Evolutionary conservation across 2,329 filamentous ascomycete genomes (phyloP), one percentile per base, ranked within the genome.

Genomic region (Paecilomyces niveus): DNA sequence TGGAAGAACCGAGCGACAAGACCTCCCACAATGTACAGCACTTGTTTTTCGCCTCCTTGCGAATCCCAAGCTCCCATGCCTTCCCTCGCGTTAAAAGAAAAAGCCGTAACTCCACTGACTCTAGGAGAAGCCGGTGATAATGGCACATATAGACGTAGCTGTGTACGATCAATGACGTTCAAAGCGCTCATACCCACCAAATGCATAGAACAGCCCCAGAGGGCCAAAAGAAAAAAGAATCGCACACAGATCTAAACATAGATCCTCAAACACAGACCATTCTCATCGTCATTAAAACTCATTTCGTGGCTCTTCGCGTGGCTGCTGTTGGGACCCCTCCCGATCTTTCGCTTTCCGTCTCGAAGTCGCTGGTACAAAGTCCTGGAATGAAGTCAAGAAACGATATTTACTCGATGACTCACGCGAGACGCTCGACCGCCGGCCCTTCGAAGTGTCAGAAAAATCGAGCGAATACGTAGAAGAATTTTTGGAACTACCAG

Each of bases 401-500:
- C 76, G 70, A 58, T 76, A 74, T 66, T 76, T 78, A 61, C 69
- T 72, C 18, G 71, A 68, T 2, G 69, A 65, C 56, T 76, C 75
- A 55, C 72, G 72, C 52, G 68, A 73, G 49, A 74, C 70, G 56
- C 70, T 77, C 55, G 71, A 70, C 61, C 73, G 67, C 58, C 71
- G 73, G 31, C 65, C 68, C 57, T 71, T 76, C 51, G 70, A 64
- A 54, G 59, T 63, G 15, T 77, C 74, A 1, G 70, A 63, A 45
- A 72, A 72, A 45, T 79, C 76, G 35, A 77, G 66, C 3, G 75
- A 76, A 58, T 78, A 76, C 0, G 74, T 77, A 6, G 77, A 80
- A 2, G 76, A 78, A 58, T 79, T 78, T 29, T 78, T 77, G 9
- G 76, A 78, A 62, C 73, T 76, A 24, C 72, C 68, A n/a, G 73